Conservation (phyloP, 2,329 filamentous ascomycete genomes). For the Fusarium avenaceum region DNA sequence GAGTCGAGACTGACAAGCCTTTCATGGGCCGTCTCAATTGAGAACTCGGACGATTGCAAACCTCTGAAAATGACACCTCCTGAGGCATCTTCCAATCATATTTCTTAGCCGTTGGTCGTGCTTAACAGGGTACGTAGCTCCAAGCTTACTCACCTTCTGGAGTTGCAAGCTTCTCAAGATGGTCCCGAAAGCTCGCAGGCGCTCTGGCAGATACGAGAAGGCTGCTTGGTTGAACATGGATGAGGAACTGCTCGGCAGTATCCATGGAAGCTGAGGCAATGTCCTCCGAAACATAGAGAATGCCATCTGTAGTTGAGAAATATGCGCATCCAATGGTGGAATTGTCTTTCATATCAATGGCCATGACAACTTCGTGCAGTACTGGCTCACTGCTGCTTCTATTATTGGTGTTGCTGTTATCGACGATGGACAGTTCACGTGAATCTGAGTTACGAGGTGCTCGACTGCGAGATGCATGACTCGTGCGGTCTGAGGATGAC, state of each 20-base stretch:
- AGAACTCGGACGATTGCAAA: conserved; percentile 79
- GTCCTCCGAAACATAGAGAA: conserved; percentile 83
- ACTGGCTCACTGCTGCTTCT: conserved; percentile 30
- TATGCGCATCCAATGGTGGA: conserved; percentile 86
- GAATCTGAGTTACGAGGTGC: background rate
- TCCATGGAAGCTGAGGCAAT: conserved; percentile 77
- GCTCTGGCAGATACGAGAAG: conserved; percentile 66
- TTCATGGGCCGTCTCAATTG: conserved; percentile 73
- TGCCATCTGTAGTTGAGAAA: conserved; percentile 78
- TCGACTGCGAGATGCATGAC: background rate
- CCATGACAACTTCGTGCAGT: conserved; percentile 77
- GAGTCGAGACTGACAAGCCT: conserved; percentile 68
- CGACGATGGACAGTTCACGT: background rate
- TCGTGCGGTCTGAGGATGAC: background rate
- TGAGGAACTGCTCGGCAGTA: conserved; percentile 71
- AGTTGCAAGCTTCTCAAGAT: conserved; percentile 47
- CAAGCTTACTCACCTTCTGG: conserved; percentile 23
- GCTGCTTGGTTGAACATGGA: conserved; percentile 68
- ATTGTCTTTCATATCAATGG: conserved; percentile 79
- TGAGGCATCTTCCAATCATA: conserved; percentile 3
- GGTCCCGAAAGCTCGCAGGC: conserved; percentile 56
- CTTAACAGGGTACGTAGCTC: background rate
- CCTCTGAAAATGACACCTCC: conserved; percentile 67
- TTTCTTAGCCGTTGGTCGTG: conserved; percentile 4
- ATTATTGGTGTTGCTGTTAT: background rate